Percentiles rank a stretch among this genome's conserved stretches.
Evolutionary conservation across 495 filamentous ascomycete genomes (phyloP).

Genomic region (Corynascus novoguineensis): DNA sequence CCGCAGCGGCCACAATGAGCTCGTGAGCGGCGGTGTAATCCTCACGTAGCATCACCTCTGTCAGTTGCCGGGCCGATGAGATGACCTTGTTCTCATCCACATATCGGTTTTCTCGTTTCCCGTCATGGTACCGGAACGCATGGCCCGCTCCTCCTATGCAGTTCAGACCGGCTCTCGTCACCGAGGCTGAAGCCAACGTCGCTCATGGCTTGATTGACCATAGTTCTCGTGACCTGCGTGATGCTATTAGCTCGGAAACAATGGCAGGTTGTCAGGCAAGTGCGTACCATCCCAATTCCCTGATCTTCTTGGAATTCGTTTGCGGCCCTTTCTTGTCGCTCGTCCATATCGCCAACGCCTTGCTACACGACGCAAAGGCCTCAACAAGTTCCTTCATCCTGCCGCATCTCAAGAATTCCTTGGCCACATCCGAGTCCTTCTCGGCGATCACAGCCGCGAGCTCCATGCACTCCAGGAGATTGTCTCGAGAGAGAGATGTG

Average conservation of each 20-base stretch:
- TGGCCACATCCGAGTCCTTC: slow-evolving; percentile 57
- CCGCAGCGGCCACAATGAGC: no score
- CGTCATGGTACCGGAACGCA: no score
- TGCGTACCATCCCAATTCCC: slow-evolving; percentile 49
- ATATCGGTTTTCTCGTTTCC: no score
- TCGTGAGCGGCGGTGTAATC: no score
- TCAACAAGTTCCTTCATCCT: slow-evolving; percentile 76
- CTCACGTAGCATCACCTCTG: no score
- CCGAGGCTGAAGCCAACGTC: not conserved
- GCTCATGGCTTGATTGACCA: slow-evolving; percentile 42
- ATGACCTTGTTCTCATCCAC: no score
- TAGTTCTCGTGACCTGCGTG: slow-evolving; percentile 35
- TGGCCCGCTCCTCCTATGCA: no score
- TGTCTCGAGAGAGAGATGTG: slow-evolving; percentile 55
- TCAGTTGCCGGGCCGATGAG: no score
- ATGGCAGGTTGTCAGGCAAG: slow-evolving; percentile 22
- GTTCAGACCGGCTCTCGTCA: no score
- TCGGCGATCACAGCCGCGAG: slow-evolving; percentile 63
- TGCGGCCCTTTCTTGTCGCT: slow-evolving; percentile 43
- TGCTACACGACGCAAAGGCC: slow-evolving; percentile 65
- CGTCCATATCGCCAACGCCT: slow-evolving; percentile 61
- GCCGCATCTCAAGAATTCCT: slow-evolving; percentile 56
- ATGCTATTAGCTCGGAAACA: not conserved
- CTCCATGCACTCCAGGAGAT: slow-evolving; percentile 71
- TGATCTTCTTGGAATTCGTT: slow-evolving; percentile 48